Evolutionary conservation across 1,139 yeast genomes (phyloP).

Genomic region (Kodamaea sp.): DNA sequence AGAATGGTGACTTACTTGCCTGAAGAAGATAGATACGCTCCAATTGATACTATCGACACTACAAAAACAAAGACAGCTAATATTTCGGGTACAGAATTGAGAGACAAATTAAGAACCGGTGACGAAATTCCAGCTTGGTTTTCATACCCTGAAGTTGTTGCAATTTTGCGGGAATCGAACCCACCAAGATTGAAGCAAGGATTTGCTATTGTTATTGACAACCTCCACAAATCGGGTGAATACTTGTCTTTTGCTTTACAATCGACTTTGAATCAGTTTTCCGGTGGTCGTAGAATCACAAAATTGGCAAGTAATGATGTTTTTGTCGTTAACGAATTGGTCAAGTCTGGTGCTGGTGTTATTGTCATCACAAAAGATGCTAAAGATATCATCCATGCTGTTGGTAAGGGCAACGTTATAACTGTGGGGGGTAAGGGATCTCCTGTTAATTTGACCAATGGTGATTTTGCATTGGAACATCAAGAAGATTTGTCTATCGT

Average conservation of each 20-base stretch:
- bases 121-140: constrained; percentile 93
- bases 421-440: constrained; percentile 16
- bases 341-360: constrained; percentile 88
- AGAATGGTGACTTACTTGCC: constrained; percentile 96
- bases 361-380: constrained; percentile 52
- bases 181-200: constrained; percentile 93
- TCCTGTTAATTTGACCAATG: constrained; percentile 9
- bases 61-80: constrained; percentile 78
- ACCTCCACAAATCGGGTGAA: constrained; percentile 51
- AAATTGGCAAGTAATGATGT: constrained; percentile 56
- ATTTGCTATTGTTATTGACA: constrained; percentile 66
- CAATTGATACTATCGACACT: constrained; percentile 82
- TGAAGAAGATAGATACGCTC: constrained; percentile 92
- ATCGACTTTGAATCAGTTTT: constrained; percentile 84
- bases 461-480: constrained; percentile 30
- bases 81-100: constrained; percentile 91
- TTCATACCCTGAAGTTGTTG: constrained; percentile 93
- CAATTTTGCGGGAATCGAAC: constrained; percentile 84
- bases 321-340: constrained; percentile 74
- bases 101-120: constrained; percentile 84
- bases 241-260: constrained; percentile 76
- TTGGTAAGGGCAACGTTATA: constrained; percentile 36
- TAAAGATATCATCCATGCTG: constrained; percentile 43
- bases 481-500: constrained; percentile 48
- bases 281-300: constrained; percentile 83